Evolutionary conservation across 345 rosid genomes (phyloP).

Genomic region (Populus euphratica): DNA sequence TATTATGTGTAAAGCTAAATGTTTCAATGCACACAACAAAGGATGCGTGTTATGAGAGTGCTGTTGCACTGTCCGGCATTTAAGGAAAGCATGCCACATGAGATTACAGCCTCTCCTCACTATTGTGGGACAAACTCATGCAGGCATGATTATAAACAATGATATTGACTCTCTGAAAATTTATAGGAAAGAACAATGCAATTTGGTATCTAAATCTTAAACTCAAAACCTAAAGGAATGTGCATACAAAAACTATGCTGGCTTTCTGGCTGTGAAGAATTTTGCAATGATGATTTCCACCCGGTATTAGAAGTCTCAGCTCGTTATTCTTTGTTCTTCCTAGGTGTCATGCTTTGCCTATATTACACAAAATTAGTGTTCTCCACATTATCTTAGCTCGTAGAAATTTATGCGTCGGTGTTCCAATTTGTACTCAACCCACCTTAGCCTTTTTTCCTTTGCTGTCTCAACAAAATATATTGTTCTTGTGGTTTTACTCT

Average conservation of each 20-base stretch:
- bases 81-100: not conserved
- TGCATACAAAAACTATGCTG: not conserved
- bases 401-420: not conserved
- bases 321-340: not conserved
- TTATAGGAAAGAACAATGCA: not conserved
- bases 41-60: not conserved
- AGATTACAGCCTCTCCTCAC: not conserved
- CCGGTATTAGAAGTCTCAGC: not conserved
- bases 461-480: not conserved
- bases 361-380: not conserved
- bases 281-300: not conserved
- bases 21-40: not conserved
- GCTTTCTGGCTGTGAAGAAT: not conserved
- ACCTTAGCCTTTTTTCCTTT: not conserved
- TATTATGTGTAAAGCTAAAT: not conserved
- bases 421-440: not conserved
- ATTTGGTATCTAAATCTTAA: not conserved
- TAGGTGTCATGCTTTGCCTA: not conserved
- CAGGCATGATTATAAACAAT: not conserved
- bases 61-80: not conserved
- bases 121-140: too few relatives aligned
- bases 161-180: not conserved
- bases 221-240: not conserved
- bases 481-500: not conserved
- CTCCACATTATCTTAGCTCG: not conserved